These are phyloP conservation scores for Flaveria linearis DNA, from an alignment of 129 eudicot species.

Conservation along the genomic window DNA sequence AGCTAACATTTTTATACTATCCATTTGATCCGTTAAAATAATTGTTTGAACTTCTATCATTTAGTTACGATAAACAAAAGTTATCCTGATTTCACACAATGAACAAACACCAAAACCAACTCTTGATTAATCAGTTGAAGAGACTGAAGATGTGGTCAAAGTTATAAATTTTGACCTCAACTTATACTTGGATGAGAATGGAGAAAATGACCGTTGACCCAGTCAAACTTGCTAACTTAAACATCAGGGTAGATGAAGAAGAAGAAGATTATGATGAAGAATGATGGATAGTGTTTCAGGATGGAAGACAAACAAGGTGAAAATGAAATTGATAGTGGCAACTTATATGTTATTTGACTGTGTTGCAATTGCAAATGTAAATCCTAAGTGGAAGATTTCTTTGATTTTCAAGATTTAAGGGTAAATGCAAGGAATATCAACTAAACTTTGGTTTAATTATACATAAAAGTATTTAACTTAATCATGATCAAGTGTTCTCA, in stretches of 20 bases:
- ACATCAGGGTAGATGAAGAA: conserved; percentile 48
- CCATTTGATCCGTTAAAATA: neutral
- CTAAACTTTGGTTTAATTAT: no score
- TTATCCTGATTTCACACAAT: neutral
- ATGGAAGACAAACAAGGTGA: conserved; percentile 12
- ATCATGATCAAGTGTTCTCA: no score
- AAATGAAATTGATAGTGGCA: conserved; percentile 17
- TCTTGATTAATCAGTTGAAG: neutral
- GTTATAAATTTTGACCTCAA: conserved; percentile 52
- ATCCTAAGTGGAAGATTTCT: neutral
- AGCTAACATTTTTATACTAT: neutral
- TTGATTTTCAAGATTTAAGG: neutral
- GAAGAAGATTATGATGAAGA: conserved; percentile 66
- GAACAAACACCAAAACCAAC: conserved; percentile 9
- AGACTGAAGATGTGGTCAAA: conserved; percentile 21
- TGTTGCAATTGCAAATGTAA: conserved; percentile 12
- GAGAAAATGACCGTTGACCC: conserved; percentile 52
- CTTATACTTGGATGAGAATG: conserved; percentile 47
- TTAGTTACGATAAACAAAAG: conserved; percentile 21
- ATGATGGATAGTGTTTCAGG: conserved; percentile 17
- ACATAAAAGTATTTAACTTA: neutral
- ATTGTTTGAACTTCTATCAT: neutral
- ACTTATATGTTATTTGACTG: conserved; percentile 20
- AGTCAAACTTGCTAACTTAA: conserved; percentile 39
- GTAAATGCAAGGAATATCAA: neutral